Evolutionary conservation across 305 asterid species (phyloP), one percentile per base, ranked within the genome.

Genomic region (Rubia tinctorum): DNA sequence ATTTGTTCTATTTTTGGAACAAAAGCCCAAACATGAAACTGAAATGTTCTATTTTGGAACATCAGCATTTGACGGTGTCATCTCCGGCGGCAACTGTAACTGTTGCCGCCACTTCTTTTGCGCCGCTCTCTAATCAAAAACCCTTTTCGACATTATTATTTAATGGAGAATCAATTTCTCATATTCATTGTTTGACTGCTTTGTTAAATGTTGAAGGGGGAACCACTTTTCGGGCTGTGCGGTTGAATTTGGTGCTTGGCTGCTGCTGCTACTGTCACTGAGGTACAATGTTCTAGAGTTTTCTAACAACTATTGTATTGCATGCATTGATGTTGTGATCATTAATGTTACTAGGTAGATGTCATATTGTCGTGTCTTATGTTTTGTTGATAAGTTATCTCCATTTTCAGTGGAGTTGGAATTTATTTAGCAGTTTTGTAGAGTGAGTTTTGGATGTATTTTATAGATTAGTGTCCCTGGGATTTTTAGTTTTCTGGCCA

Each of bases 21-120:
- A 53, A 43, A 53, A 53, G 60, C 60, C 60, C 25, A 53, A 53
- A 53, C 60, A n/a, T 2, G n/a, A 53, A 53, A 18, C 60, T 18
- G n/a, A 53, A 18, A 53, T 18, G 18, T 51, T 51, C 8, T 18
- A 53, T 53, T 18, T 18, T 53, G 60, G 60, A 49, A 15, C 56
- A 1, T 47, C 55, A 47, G 7, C n/a, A 49, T 49, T 49, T 53
- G 23, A 23, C 6, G 60, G 59, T 53, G 60, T 23, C 11, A 53
- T 53, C 60, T 53, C 60, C 60, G 60, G 60, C 25, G 60, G 60
- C 60, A 53, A 53, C 60, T 18, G 59, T 51, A 53, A 53, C 60
- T 53, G 60, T 53, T 25, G 60, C 60, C 60, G 60, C 60, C n/a
- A 22, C 7, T 53, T 53, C 2, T 47, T 18, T 18, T 51, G 20